Evolutionary conservation across 371 early-diverging fungal species (phyloP).

Genomic region (Chytridium lagenaria): DNA sequence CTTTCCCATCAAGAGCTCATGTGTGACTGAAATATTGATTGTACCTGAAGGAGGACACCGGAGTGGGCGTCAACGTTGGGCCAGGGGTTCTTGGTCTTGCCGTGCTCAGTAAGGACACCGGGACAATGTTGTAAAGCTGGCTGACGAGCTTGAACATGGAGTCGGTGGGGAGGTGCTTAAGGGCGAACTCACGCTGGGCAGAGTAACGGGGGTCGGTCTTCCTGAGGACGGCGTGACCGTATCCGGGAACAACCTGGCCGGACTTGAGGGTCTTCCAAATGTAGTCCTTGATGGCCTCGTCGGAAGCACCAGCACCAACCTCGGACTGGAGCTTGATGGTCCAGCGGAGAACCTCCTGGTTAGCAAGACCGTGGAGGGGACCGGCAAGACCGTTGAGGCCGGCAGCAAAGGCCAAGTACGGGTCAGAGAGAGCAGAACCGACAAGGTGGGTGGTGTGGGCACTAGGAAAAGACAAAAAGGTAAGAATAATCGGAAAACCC

Average conservation of each 20-base stretch:
- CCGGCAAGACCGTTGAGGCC: constrained; percentile 98
- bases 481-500: no score
- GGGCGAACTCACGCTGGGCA: constrained; percentile 98
- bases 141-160: constrained; percentile 95
- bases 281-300: constrained; percentile 95
- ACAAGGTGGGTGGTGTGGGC: constrained; percentile 88
- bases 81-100: constrained; percentile 99
- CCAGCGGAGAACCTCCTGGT: constrained; percentile 99
- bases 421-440: constrained; percentile 96
- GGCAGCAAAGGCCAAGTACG: constrained; percentile 97
- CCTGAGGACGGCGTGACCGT: constrained; percentile 98
- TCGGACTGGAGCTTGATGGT: constrained; percentile 89
- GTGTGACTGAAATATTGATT: no score
- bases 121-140: constrained; percentile 96
- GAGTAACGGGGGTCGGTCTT: constrained; percentile 98
- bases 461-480: constrained; percentile 28
- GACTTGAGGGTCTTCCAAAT: constrained; percentile 93
- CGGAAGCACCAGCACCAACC: constrained; percentile 85
- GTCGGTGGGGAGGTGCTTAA: constrained; percentile 96
- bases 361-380: constrained; percentile 98
- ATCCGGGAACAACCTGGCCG: constrained; percentile 98
- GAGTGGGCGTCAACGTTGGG: constrained; percentile 99
- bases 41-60: constrained; percentile 87
- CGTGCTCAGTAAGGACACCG: constrained; percentile 95
- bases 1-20: no score